Conservation (phyloP, 2,329 filamentous ascomycete species). For the Fusarium humuli region DNA sequence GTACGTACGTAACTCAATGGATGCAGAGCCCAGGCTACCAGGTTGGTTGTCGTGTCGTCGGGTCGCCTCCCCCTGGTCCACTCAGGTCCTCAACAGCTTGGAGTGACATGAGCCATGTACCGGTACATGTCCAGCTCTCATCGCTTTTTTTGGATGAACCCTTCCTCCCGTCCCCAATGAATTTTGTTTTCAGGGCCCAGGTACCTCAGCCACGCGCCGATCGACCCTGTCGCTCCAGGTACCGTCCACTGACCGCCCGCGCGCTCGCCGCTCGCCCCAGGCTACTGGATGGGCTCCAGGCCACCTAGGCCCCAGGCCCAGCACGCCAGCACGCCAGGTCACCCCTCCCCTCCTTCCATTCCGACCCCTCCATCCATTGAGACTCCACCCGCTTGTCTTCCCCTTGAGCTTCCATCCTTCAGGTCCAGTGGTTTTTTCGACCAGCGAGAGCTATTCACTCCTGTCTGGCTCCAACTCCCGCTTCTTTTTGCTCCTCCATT, state of each 20-base stretch:
- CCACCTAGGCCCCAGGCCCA: background rate
- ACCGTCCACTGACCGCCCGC: conserved; percentile 37
- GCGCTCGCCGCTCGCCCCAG: conserved; percentile 18
- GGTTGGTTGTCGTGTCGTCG: conserved; percentile 11
- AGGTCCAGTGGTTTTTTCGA: conserved; percentile 45
- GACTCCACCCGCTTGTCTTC: conserved; percentile 42
- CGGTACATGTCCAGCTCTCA: conserved; percentile 40
- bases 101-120: conserved; percentile 34
- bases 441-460: conserved; percentile 37
- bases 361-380: conserved; percentile 37
- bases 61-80: conserved; percentile 38
- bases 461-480: conserved; percentile 38
- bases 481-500: conserved; percentile 38
- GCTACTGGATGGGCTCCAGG: background rate
- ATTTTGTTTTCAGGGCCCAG: conserved; percentile 35
- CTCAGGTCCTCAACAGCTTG: conserved; percentile 46
- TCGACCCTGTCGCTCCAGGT: conserved; percentile 28
- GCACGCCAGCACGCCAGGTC: conserved; percentile 19
- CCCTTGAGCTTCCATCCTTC: conserved; percentile 48
- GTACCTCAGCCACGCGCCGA: conserved; percentile 32
- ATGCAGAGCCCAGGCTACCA: background rate
- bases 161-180: conserved; percentile 33
- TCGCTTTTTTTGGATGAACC: conserved; percentile 43
- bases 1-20: conserved; percentile 41
- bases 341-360: conserved; percentile 31